Evolutionary conservation across 2,329 filamentous ascomycete genomes (phyloP), one percentile per base, ranked within the genome.

Genomic region (Zasmidium angulare): DNA sequence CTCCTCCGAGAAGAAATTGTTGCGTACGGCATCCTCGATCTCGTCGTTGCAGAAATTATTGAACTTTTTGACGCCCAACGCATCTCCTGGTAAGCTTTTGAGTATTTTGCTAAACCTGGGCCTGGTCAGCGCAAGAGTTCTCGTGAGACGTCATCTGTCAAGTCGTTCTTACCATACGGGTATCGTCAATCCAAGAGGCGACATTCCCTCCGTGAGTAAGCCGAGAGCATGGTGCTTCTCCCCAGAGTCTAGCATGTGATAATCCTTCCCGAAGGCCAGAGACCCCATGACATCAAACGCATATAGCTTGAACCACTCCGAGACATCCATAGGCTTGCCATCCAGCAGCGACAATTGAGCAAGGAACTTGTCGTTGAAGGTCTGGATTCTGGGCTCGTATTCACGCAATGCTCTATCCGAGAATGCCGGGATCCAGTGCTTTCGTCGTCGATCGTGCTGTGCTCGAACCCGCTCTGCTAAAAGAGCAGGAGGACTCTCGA

Each of bases 271-370:
- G 43, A 68, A 66, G 2, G 65, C 62, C 2, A 81, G 66, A 17
- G 69, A 69, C 4, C 76, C 75, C 74, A 80, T 79, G 19, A 77
- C 70, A 62, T 80, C 78, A 64, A 77, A 80, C 11, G 66, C 71
- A 61, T 74, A 80, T 49, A 75, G 72, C 21, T 72, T 74, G 58
- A 78, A 76, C 65, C 72, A 78, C 48, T 76, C 70, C 1, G 71
- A 67, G 21, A 78, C 66, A 53, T 78, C 69, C 9, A 81, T 59
- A 1, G 71, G 65, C 56, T 66, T 50, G 54, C 70, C 64, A 9
- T 53, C 24, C 7, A 50, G 54, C 43, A 69, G 68, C 0, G 55
- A 50, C 22, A 79, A 50, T 2, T 70, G 65, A 1, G 63, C 48
- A 2, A 75, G 54, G 6, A 79, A 61, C 58, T 71, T 64, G 22